phyloP scores from a whole-genome alignment of 179 eudicot species.

The Vitellaria paradoxa region DNA sequence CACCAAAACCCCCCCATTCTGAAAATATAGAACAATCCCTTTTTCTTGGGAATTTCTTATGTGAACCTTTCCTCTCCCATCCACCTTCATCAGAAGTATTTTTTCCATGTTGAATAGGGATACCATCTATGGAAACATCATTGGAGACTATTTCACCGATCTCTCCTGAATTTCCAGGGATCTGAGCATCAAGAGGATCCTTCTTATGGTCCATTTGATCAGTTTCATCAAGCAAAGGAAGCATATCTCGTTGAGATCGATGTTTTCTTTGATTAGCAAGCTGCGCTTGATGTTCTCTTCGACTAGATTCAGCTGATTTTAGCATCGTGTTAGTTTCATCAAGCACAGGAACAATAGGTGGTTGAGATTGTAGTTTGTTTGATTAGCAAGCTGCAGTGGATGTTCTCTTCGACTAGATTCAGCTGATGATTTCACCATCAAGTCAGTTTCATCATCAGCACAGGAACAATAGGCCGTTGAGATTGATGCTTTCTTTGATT shows the following conservation, averaged over 20 bases:
- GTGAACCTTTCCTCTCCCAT: constrained; percentile 19
- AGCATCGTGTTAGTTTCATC: constrained; percentile 8
- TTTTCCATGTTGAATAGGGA: constrained; percentile 27
- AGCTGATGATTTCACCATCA: too few species aligned
- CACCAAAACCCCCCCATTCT: constrained; percentile 28
- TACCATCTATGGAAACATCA: constrained; percentile 23
- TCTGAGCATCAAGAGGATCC: constrained; percentile 43
- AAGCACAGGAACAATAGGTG: constrained; percentile 4
- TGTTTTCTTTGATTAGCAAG: too few species aligned
- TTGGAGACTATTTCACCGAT: constrained; percentile 27
- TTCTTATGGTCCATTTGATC: constrained; percentile 24
- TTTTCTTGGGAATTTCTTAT: constrained; percentile 19
- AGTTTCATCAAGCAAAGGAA: constrained; percentile 13
- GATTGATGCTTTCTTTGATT: not conserved
- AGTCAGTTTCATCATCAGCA: constrained; percentile 13
- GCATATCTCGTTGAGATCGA: constrained; percentile 1
- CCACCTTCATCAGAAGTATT: constrained; percentile 32
- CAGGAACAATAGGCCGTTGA: constrained; percentile 14
- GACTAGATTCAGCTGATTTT: too few species aligned
- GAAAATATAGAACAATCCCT: constrained; percentile 17
- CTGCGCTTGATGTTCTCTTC: too few species aligned
- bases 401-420: too few species aligned
- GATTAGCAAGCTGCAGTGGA: too few species aligned
- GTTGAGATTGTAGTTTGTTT: not conserved
- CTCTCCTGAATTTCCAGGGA: constrained; percentile 36